Conservation (phyloP, 192 early-diverging fungal genomes). For the Umbelopsis vinacea region DNA sequence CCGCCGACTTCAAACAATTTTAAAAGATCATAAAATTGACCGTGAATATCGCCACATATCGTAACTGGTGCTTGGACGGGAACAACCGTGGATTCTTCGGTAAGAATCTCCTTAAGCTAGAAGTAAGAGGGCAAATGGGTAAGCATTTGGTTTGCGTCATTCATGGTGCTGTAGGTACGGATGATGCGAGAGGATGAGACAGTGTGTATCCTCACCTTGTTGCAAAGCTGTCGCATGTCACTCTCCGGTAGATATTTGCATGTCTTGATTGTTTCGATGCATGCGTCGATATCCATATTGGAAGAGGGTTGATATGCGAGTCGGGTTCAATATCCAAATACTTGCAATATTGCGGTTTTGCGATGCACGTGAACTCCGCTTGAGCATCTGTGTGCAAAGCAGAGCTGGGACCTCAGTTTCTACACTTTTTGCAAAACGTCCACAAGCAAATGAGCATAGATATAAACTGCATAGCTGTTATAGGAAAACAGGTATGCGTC, state of each 20-base stretch:
- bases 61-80: slow-evolving; percentile 94
- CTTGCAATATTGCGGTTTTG: no score
- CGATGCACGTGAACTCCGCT: slow-evolving; percentile 19
- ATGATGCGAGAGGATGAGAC: not conserved
- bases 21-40: slow-evolving; percentile 94
- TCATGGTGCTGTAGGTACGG: not conserved
- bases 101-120: slow-evolving; percentile 89
- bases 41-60: slow-evolving; percentile 97
- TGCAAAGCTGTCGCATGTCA: slow-evolving; percentile 95
- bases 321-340: no score
- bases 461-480: slow-evolving; percentile 61
- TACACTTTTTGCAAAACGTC: no score
- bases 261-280: slow-evolving; percentile 87
- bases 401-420: no score
- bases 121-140: not conserved
- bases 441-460: slow-evolving; percentile 44
- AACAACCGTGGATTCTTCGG: slow-evolving; percentile 97
- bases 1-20: slow-evolving; percentile 96
- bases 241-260: slow-evolving; percentile 92
- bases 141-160: not conserved
- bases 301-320: not conserved
- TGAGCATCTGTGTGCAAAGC: not conserved
- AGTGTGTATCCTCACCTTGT: slow-evolving; percentile 68
- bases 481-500: slow-evolving; percentile 56
- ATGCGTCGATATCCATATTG: slow-evolving; percentile 70